Percentiles rank a stretch among this genome's conserved stretches.
Conservation (phyloP, 805 yeast genomes). For the Kurtzmaniella fragi region DNA sequence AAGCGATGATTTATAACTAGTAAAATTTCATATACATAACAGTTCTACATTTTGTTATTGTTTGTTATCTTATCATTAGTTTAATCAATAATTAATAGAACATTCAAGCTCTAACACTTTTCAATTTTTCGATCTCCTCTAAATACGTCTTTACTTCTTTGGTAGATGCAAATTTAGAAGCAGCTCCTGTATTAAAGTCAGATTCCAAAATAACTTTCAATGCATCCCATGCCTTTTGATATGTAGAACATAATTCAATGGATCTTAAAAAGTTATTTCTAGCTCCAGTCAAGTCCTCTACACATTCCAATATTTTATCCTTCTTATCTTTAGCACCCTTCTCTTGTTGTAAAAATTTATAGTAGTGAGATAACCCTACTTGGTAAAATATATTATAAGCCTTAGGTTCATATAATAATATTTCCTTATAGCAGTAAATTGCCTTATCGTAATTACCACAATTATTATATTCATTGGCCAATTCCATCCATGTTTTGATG, state of each 20-base stretch:
- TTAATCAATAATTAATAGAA: too few species aligned
- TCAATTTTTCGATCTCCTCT: slow-evolving; percentile 18
- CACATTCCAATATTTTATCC: slow-evolving; percentile 23
- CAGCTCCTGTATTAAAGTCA: slow-evolving; percentile 15
- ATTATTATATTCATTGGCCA: slow-evolving; percentile 57
- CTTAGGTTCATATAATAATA: slow-evolving; percentile 59
- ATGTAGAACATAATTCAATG: slow-evolving; percentile 70
- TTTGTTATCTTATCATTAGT: too few species aligned
- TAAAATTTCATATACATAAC: too few species aligned
- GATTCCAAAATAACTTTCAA: slow-evolving; percentile 33
- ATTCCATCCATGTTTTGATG: slow-evolving; percentile 71
- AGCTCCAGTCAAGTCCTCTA: slow-evolving; percentile 20
- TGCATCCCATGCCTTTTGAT: slow-evolving; percentile 73
- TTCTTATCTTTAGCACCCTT: slow-evolving; percentile 16
- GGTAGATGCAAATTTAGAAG: slow-evolving; percentile 6
- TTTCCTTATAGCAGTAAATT: slow-evolving; percentile 63
- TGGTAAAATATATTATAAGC: slow-evolving; percentile 64
- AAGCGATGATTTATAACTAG: too few species aligned
- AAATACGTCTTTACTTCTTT: slow-evolving; percentile 18
- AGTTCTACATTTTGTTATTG: too few species aligned
- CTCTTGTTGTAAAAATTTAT: slow-evolving; percentile 19
- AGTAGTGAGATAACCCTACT: slow-evolving; percentile 44
- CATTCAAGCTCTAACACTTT: not conserved
- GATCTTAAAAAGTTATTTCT: slow-evolving; percentile 57
- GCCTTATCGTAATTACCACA: slow-evolving; percentile 65